These are phyloP conservation scores for Rubus parviflorus DNA, from an alignment of 306 rosid genomes.

Conservation along the genomic window DNA sequence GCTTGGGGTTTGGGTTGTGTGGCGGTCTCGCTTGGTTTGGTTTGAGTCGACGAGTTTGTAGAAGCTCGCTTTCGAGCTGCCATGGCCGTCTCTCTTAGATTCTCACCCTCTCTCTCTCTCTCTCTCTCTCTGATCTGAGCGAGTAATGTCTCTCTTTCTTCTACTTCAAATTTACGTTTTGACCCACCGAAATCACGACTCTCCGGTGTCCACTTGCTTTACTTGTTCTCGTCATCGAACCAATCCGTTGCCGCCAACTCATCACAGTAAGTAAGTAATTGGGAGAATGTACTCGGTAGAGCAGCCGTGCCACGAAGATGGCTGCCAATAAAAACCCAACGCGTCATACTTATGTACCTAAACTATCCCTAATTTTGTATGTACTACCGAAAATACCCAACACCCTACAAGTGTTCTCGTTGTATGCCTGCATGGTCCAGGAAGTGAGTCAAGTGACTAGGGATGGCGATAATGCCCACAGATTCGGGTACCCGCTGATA, in stretches of 20 bases:
- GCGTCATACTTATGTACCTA: too few relatives aligned
- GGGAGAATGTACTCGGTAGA: too few relatives aligned
- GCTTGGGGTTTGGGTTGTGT: conserved; percentile 26
- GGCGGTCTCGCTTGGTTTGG: conserved; percentile 23
- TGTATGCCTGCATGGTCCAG: too few relatives aligned
- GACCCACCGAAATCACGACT: neutral
- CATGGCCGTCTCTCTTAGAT: conserved; percentile 51
- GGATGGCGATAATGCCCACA: too few relatives aligned
- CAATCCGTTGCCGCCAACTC: neutral
- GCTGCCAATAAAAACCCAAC: too few relatives aligned
- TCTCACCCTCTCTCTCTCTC: neutral
- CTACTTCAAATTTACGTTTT: neutral
- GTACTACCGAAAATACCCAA: too few relatives aligned
- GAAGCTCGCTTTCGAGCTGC: conserved; percentile 75
- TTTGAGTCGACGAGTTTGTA: conserved; percentile 31
- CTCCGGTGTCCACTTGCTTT: neutral
- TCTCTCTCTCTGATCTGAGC: neutral
- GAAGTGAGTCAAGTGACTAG: too few relatives aligned
- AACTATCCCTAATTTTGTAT: too few relatives aligned
- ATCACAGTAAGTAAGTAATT: neutral
- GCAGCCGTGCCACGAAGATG: too few relatives aligned
- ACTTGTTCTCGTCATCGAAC: neutral
- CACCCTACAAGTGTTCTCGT: too few relatives aligned
- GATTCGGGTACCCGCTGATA: too few relatives aligned
- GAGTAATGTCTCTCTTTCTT: neutral